These are phyloP conservation scores for Thelonectria blattea DNA, from an alignment of 2,329 filamentous ascomycete genomes.

Conservation along the genomic window DNA sequence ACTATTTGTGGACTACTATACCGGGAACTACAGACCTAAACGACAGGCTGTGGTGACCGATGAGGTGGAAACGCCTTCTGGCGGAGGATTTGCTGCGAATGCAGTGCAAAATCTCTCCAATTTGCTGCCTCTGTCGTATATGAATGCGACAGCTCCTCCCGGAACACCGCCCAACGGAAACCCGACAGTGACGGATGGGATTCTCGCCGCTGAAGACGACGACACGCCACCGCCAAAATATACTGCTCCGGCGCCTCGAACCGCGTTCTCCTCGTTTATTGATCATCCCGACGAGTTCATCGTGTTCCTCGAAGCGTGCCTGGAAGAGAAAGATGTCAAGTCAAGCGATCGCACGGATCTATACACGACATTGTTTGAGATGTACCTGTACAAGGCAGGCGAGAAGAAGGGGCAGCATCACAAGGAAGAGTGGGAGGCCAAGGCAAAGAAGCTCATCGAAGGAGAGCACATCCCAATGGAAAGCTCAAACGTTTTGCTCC, in stretches of 20 bases:
- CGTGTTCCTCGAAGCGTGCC: slow-evolving; percentile 86
- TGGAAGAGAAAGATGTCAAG: slow-evolving; percentile 73
- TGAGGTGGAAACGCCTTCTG: slow-evolving; percentile 45
- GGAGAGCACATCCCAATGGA: slow-evolving; percentile 84
- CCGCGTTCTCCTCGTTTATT: slow-evolving; percentile 95
- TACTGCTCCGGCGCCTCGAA: slow-evolving; percentile 79
- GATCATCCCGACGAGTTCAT: slow-evolving; percentile 94
- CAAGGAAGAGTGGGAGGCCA: slow-evolving; percentile 83
- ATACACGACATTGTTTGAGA: slow-evolving; percentile 95
- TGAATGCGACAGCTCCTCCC: slow-evolving; percentile 69
- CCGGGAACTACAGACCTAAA: slow-evolving; percentile 78
- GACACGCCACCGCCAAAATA: slow-evolving; percentile 64
- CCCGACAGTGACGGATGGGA: slow-evolving; percentile 58
- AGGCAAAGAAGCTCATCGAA: slow-evolving; percentile 88
- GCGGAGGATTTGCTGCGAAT: slow-evolving; percentile 64
- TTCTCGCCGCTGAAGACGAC: slow-evolving; percentile 57
- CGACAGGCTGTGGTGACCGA: slow-evolving; percentile 57
- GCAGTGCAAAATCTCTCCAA: slow-evolving; percentile 87
- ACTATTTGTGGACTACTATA: slow-evolving; percentile 95
- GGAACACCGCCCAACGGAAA: slow-evolving; percentile 56
- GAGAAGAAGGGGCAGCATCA: slow-evolving; percentile 70
- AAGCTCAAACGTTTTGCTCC: slow-evolving; percentile 88
- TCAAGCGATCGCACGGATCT: slow-evolving; percentile 82
- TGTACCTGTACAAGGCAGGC: slow-evolving; percentile 91
- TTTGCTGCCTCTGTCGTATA: slow-evolving; percentile 83